Evolutionary conservation across 768 basidiomycete genomes (phyloP), one percentile per base, ranked within the genome.

Genomic region (Boletus fagicola): DNA sequence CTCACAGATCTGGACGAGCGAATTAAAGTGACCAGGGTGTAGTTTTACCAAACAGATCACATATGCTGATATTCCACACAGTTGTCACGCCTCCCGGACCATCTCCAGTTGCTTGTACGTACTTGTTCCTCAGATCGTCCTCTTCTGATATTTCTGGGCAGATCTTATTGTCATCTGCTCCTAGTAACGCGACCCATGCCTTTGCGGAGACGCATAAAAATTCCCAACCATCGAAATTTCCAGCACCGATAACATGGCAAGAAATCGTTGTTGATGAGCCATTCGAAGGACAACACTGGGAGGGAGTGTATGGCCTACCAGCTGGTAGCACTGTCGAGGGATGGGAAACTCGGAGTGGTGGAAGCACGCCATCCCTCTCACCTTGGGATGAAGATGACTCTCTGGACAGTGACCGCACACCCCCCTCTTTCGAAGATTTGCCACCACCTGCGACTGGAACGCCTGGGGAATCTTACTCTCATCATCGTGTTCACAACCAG

Each of bases 221-320:
- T 31, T 67, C 62, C 1, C 63, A 72, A 1, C 69, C 65, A 26
- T 35, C 58, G 0, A 49, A 64, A 45, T 55, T 61, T 8, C 76
- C 67, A 8, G 68, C 75, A 4, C 63, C 76, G 1, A 71, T 91
- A 8, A 90, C 87, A 4, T 94, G 92, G 92, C 76, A 79, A 57
- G 79, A 84, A n/a, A 92, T 94, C 50, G 78, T 93, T 16, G 80
- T 80, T 1, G 90, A 91, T 64, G 91, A 92, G 55, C 89, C 90
- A 4, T 88, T 90, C 59, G 88, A 92, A 70, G 92, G 88, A 16
- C 84, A 92, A 59, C 91, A 92, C 64, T 92, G 90, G 90, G 82
- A 89, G 65, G 88, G 88, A 1, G 81, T 82, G n/a, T 83, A 82
- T 59, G 85, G 78, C 9, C 68, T 78, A 26, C 80, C 81, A 28